A percentile compares a stretch with the other conserved stretches of the same genome.
Evolutionary conservation across 2,329 filamentous ascomycete genomes (phyloP).

Genomic region (Xenoacremonium recifei): DNA sequence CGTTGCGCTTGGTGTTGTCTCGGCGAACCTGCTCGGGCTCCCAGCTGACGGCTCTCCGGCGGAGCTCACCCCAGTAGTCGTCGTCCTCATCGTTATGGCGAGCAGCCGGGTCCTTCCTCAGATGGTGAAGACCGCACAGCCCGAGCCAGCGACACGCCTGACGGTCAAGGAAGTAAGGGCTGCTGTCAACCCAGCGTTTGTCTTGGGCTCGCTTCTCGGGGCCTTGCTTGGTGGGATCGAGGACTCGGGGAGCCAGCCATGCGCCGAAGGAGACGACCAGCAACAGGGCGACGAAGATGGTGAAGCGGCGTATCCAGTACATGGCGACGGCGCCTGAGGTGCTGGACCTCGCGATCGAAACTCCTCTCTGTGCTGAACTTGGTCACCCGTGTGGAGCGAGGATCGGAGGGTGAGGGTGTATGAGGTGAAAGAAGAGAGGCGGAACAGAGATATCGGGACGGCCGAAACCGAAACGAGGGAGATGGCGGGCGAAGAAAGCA

Average conservation of each 20-base stretch:
- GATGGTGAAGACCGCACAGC: conserved; percentile 75
- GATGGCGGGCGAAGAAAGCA: background rate
- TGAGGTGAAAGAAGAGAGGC: background rate
- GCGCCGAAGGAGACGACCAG: conserved; percentile 46
- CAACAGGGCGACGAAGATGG: conserved; percentile 38
- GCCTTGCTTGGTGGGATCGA: conserved; percentile 63
- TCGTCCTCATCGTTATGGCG: conserved; percentile 30
- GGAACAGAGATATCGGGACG: conserved; percentile 6
- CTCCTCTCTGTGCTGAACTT: background rate
- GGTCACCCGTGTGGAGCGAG: conserved; percentile 5
- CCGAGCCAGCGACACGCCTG: conserved; percentile 78
- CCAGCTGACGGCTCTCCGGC: conserved; percentile 24
- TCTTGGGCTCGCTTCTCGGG: conserved; percentile 63
- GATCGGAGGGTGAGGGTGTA: conserved; percentile 7
- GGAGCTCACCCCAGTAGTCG: conserved; percentile 29
- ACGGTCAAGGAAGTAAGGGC: conserved; percentile 70
- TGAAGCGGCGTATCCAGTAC: conserved; percentile 47
- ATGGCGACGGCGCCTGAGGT: conserved; percentile 37
- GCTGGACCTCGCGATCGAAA: conserved; percentile 3
- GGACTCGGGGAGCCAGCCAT: conserved; percentile 50
- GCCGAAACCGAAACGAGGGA: conserved; percentile 4
- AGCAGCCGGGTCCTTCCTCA: conserved; percentile 58
- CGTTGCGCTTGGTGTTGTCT: conserved; percentile 31
- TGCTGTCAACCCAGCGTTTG: conserved; percentile 66
- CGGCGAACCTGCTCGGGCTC: conserved; percentile 26